These are phyloP conservation scores for Paramarasmius palmivorus DNA, from an alignment of 1,284 basidiomycete species.

Conservation along the genomic window DNA sequence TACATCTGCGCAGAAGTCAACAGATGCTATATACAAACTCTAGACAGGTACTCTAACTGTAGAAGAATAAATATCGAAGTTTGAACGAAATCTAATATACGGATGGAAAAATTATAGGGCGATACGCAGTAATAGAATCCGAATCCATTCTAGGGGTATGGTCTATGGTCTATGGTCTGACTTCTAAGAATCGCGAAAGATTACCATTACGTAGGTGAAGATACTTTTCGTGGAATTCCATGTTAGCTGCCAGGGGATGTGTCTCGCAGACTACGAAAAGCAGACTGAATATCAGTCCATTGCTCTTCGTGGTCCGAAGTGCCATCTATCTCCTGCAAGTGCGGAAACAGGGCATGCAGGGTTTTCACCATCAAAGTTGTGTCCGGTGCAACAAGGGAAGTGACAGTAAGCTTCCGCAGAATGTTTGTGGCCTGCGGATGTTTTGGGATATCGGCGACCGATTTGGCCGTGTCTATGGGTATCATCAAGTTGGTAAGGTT, in stretches of 20 bases:
- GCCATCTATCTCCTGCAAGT: conserved; percentile 28
- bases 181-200: no score
- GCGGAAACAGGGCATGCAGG: conserved; percentile 32
- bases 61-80: background rate
- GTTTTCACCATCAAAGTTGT: conserved; percentile 20
- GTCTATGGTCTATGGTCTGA: background rate
- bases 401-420: conserved; percentile 27
- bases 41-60: conserved; percentile 1
- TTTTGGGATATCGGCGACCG: conserved; percentile 1
- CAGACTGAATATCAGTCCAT: conserved; percentile 21
- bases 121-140: no score
- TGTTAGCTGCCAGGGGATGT: background rate
- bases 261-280: conserved; percentile 6
- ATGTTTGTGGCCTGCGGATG: conserved; percentile 12
- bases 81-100: background rate
- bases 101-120: background rate
- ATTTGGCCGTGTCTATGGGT: conserved; percentile 9
- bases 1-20: conserved; percentile 15
- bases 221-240: background rate
- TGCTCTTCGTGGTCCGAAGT: conserved; percentile 22
- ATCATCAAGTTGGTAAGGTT: conserved; percentile 34
- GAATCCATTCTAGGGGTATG: no score
- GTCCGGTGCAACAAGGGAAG: conserved; percentile 20
- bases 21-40: background rate
- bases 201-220: no score